phyloP scores from a whole-genome alignment of 2,329 filamentous ascomycete species.

The Penicillium vulpinum region DNA sequence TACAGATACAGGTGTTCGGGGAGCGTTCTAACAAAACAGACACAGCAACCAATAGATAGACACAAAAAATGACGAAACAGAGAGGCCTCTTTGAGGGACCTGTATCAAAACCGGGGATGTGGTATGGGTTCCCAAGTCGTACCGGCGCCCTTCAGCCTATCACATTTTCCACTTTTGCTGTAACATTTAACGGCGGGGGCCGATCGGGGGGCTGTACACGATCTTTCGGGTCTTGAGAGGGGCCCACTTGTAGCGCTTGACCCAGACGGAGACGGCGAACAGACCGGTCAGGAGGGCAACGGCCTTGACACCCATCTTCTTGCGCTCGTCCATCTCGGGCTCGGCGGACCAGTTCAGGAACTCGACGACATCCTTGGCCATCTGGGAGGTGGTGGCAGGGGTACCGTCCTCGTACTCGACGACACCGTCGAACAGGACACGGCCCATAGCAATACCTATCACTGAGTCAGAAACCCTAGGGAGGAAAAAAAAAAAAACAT shows the following conservation, averaged over 20 bases:
- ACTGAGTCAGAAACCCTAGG: conserved; percentile 16
- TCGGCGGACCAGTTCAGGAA: conserved; percentile 99
- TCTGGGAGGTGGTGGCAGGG: conserved; percentile 91
- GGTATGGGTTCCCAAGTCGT: conserved; percentile 28
- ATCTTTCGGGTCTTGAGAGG: conserved; percentile 95
- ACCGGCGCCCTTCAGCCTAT: conserved; percentile 27
- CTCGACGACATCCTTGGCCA: conserved; percentile 99
- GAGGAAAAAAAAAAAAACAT: neutral
- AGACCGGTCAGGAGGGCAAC: conserved; percentile 75
- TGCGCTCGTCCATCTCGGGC: conserved; percentile 98
- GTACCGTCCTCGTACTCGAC: conserved; percentile 98
- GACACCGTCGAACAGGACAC: conserved; percentile 94
- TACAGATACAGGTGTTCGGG: conserved; percentile 46
- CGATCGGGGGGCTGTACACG: conserved; percentile 72
- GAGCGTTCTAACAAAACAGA: conserved; percentile 42
- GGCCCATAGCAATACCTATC: conserved; percentile 85
- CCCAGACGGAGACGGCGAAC: conserved; percentile 87
- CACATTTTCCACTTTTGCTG: conserved; percentile 31
- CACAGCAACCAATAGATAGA: conserved; percentile 31
- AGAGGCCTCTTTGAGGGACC: conserved; percentile 23
- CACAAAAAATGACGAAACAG: conserved; percentile 30
- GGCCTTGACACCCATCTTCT: conserved; percentile 99
- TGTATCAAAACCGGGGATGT: conserved; percentile 25
- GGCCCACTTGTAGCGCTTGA: conserved; percentile 99
- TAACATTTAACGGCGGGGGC: conserved; percentile 38